These are phyloP conservation scores for Drechslera avenae DNA, from an alignment of 2,329 filamentous ascomycete species.

Conservation along the genomic window DNA sequence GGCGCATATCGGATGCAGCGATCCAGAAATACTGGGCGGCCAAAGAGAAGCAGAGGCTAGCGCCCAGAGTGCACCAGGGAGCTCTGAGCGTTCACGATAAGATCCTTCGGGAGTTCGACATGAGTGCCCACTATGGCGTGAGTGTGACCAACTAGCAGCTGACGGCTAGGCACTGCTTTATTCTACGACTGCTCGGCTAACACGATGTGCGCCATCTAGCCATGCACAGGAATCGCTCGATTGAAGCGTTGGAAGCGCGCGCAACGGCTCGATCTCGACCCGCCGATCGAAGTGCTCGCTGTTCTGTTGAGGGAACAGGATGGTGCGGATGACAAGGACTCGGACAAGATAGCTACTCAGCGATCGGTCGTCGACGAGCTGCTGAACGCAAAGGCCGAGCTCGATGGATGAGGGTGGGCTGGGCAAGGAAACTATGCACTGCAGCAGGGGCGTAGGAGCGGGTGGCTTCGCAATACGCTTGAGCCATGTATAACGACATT, in stretches of 20 bases:
- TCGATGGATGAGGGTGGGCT: slow-evolving; percentile 32
- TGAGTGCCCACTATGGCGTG: slow-evolving; percentile 89
- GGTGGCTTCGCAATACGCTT: background rate
- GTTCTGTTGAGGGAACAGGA: slow-evolving; percentile 75
- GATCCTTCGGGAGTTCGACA: slow-evolving; percentile 88
- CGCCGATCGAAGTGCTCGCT: slow-evolving; percentile 87
- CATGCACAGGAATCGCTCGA: slow-evolving; percentile 83
- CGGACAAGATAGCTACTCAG: slow-evolving; percentile 60
- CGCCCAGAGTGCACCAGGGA: slow-evolving; percentile 77
- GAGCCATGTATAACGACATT: background rate
- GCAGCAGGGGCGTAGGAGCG: background rate
- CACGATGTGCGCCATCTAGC: slow-evolving; percentile 58
- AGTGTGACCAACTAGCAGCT: slow-evolving; percentile 43
- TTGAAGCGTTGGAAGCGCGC: slow-evolving; percentile 88
- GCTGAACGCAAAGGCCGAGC: slow-evolving; percentile 56
- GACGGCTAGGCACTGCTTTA: slow-evolving; percentile 29
- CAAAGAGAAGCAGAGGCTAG: slow-evolving; percentile 71
- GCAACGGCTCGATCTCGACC: slow-evolving; percentile 78
- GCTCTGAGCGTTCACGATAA: slow-evolving; percentile 77
- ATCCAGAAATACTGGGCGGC: slow-evolving; percentile 78
- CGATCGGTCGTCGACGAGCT: slow-evolving; percentile 75
- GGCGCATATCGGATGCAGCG: slow-evolving; percentile 68
- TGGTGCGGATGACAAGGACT: slow-evolving; percentile 39
- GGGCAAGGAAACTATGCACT: background rate
- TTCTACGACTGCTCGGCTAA: slow-evolving; percentile 13